Base-by-base conservation (phyloP, 192 early-diverging fungal genomes). In the Jimgerdemannia lactiflua region DNA sequence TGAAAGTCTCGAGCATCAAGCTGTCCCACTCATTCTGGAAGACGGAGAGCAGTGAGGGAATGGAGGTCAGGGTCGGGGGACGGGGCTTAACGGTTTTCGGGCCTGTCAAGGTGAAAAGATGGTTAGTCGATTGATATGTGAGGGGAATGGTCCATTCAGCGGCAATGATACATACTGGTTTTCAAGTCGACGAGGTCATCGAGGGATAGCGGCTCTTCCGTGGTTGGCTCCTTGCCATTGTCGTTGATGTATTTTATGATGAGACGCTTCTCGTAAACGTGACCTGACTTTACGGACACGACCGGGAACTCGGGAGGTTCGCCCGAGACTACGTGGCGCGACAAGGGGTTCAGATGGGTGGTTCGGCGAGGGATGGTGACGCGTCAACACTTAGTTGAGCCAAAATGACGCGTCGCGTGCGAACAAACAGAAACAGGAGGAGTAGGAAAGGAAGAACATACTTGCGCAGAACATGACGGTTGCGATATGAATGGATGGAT, bases 21-120 rank as follows among this genome's bases (percentile, higher is more conserved):
- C 94, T 86, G 75, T 99, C 98, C 94, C 94, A 99, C 79, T 99
- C 98, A 79, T 95, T 95, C 78, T 99, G 98, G 49, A 99, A 90
- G 3, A 91, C 86, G 9, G 90, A 85, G 17, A 99, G 87, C 20
- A 98, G 85, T 40, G 95, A 90, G 11, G 98, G 98, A 44, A 99
- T 90, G 19, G 97, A 98, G 42, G 94, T 97, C 75, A 94, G 83
- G 9, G 93, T 90, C 39, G 98, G 96, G 43, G 95, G 95, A 19
- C 95, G 92, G 29, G 98, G 98, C 71, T 90, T 92, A 42, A 95
- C 90, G 1, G 89, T 86, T 74, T 89, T 85, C 39, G 88, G 88
- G 67, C 64, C 88, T 90, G 67, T 40, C 0, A 19, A 40, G 70
- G 4, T 68, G 42, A 74, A 68, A 18, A 41, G 43, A 78, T 70